These are phyloP conservation scores for Pseudogymnoascus sp. DNA, from an alignment of 2,329 filamentous ascomycete species.

Conservation along the genomic window DNA sequence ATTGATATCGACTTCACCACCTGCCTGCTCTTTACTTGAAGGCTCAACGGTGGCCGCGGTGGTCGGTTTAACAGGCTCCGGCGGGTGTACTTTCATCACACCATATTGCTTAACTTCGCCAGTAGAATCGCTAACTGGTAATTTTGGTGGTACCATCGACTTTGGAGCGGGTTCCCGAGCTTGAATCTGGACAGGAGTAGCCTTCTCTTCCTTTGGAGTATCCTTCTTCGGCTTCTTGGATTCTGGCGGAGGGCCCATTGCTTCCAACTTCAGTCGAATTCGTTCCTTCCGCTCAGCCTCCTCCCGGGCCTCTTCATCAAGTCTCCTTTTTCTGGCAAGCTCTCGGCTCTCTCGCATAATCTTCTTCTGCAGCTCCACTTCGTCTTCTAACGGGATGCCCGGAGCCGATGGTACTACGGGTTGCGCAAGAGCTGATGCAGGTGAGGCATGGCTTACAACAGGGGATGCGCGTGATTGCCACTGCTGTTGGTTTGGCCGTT, in stretches of 20 bases:
- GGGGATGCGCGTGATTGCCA: conserved; percentile 36
- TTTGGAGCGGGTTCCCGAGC: conserved; percentile 19
- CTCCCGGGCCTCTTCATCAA: conserved; percentile 63
- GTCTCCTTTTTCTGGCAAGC: conserved; percentile 57
- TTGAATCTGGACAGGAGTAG: conserved; percentile 29
- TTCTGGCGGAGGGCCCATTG: conserved; percentile 58
- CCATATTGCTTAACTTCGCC: conserved; percentile 38
- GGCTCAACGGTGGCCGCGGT: neutral
- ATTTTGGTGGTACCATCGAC: conserved; percentile 13
- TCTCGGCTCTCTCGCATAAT: conserved; percentile 67
- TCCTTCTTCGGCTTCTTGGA: conserved; percentile 50
- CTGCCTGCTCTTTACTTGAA: neutral
- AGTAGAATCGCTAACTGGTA: conserved; percentile 20
- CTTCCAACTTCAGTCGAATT: conserved; percentile 64
- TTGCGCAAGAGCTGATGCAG: conserved; percentile 29
- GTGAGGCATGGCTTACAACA: conserved; percentile 28
- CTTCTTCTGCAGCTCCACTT: conserved; percentile 58
- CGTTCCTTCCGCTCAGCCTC: conserved; percentile 65
- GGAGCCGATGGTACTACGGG: conserved; percentile 21
- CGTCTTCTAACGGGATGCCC: conserved; percentile 38
- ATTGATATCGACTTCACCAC: neutral
- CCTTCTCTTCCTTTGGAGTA: conserved; percentile 39
- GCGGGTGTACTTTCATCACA: conserved; percentile 38
- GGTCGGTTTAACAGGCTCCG: conserved; percentile 28
- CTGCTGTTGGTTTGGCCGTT: conserved; percentile 24